Evolutionary conservation across 345 rosid species (phyloP), one percentile per base, ranked within the genome.

Genomic region (Erodium maritimum): DNA sequence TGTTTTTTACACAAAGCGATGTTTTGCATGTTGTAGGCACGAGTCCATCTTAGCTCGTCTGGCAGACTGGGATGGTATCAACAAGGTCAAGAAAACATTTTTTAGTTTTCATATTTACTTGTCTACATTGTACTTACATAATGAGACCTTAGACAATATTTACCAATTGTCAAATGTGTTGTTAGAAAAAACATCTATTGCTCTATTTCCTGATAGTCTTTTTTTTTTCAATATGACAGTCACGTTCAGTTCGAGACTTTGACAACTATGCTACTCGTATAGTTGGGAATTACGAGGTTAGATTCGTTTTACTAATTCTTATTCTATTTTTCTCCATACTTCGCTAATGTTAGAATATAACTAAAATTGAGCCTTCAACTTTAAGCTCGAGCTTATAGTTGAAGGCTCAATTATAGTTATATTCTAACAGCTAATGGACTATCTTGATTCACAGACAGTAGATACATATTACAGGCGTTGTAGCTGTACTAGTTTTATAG

Each of bases 401-500:
- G n/a, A n/a, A n/a, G n/a, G n/a, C n/a, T n/a, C n/a, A n/a, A n/a
- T n/a, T n/a, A n/a, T n/a, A n/a, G n/a, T n/a, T n/a, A n/a, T n/a
- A n/a, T n/a, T n/a, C n/a, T n/a, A n/a, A n/a, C n/a, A n/a, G n/a
- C n/a, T n/a, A n/a, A 29, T 29, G 37, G 1, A 29, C 37, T 52
- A 17, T 24, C 29, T 46, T 55, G 23, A 2, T 68, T 64, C 68
- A 45, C 82, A 91, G 96, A 88, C 96, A 20, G 93, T 77, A 52
- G 97, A 91, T 68, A 79, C 95, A 12, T 88, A 77, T 71, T 91
- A 91, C 67, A 77, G 97, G 66, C 79, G 60, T 55, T 82, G 86
- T 70, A 88, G 96, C 82, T 85, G 97, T 67, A 61, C 90, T 13
- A 52, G 66, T 37, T 86, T 86, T 65, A 67, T 88, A 23, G 78